Percentiles rank a stretch among this genome's conserved stretches.
Evolutionary conservation across 2,329 filamentous ascomycete species (phyloP).

Genomic region (Sarocladiaceae sp.): DNA sequence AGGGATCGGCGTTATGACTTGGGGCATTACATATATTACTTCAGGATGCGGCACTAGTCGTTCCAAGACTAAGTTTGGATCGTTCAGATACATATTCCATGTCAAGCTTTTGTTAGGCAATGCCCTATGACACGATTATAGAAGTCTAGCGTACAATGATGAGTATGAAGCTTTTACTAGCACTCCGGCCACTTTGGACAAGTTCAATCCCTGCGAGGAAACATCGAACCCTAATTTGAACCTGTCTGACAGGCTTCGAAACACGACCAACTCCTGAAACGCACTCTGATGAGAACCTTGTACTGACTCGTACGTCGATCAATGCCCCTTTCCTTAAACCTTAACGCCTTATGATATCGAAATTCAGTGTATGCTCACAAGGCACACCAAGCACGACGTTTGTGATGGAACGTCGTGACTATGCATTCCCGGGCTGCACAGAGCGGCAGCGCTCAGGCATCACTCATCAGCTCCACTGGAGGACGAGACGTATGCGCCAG

Average conservation of each 20-base stretch:
- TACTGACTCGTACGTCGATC: constrained; percentile 2
- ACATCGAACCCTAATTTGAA: background rate
- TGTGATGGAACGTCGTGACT: background rate
- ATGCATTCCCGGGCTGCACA: background rate
- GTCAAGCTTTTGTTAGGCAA: too few species aligned
- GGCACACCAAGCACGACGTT: too few species aligned
- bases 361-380: background rate
- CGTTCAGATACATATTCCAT: too few species aligned
- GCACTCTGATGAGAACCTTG: background rate
- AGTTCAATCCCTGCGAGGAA: background rate
- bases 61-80: background rate
- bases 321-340: background rate
- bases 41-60: background rate
- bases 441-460: constrained; percentile 23
- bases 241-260: background rate
- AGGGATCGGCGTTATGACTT: too few species aligned
- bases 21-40: background rate
- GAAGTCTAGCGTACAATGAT: background rate
- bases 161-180: background rate
- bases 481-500: constrained; percentile 58
- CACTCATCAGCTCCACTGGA: constrained; percentile 60
- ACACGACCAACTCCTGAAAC: constrained; percentile 8
- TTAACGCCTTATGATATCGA: background rate
- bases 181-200: background rate
- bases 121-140: background rate